phyloP scores from a whole-genome alignment of 257 asterid species.

The Plectranthus barbatus region DNA sequence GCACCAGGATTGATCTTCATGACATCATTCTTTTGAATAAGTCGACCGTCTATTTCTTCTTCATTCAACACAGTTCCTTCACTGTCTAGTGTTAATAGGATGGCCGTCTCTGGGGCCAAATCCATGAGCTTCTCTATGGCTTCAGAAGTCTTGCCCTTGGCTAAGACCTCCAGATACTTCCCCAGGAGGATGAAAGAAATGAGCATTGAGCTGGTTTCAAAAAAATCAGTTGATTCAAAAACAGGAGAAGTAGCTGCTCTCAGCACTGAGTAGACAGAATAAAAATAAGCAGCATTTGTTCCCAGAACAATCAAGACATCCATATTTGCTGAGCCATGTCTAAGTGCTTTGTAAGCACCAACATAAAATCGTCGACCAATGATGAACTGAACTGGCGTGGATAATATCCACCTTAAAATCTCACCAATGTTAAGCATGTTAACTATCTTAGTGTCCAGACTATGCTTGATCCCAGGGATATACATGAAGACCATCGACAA shows the following conservation, averaged over 20 bases:
- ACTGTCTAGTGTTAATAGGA: constrained; percentile 30
- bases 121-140: constrained; percentile 71
- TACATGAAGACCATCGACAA: constrained; percentile 62
- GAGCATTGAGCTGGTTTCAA: constrained; percentile 67
- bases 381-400: constrained; percentile 57
- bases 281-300: constrained; percentile 67
- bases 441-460: constrained; percentile 34
- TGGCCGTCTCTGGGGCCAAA: constrained; percentile 53
- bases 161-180: constrained; percentile 60
- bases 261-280: constrained; percentile 50
- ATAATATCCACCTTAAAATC: constrained; percentile 41
- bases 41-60: constrained; percentile 58
- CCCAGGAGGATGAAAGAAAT: constrained; percentile 63
- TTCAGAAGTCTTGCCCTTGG: constrained; percentile 63
- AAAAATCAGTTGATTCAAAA: constrained; percentile 50
- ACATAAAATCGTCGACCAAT: constrained; percentile 51
- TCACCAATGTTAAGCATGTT: constrained; percentile 45
- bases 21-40: constrained; percentile 57
- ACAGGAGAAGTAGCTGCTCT: constrained; percentile 39
- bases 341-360: constrained; percentile 49
- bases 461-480: constrained; percentile 42
- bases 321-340: constrained; percentile 62
- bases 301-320: constrained; percentile 64
- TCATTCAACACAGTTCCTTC: constrained; percentile 44
- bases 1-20: constrained; percentile 64